Evolutionary conservation across 2,329 filamentous ascomycete species (phyloP), one percentile per base, ranked within the genome.

Genomic region (Pyrenochaeta sp.): DNA sequence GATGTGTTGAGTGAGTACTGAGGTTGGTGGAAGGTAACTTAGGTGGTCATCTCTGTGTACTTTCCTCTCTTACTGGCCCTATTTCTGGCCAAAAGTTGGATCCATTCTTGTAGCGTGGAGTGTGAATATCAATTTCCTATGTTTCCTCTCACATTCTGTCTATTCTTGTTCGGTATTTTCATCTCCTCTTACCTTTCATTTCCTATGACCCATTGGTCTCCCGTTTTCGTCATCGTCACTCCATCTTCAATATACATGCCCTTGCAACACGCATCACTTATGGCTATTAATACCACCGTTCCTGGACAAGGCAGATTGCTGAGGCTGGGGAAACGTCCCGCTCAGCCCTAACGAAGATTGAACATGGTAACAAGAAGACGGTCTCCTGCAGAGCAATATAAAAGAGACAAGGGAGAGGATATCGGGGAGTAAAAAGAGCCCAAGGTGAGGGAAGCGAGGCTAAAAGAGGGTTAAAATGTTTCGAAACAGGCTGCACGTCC

Each of bases 391-490:
- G 36, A 56, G 51, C 61, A 68, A 68, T 67, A 68, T 67, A 62
- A 51, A 56, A 40, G 50, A n/a, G 52, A 53, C 55, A 40, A 50
- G 61, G 60, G 42, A 56, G 54, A 47, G 45, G 50, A 40, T 32
- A 39, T 45, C 37, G 40, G 37, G 19, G 36, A n/a, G 34, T n/a
- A 37, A 49, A 37, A 54, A 53, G 40, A 50, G 13, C 43, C 45
- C 42, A 24, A 49, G 13, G 50, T 15, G 25, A 32, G 37, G 58
- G 37, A 64, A 52, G 58, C 64, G 59, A 70, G 50, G 60, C 64
- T 62, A 56, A 62, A 70, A 62, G 53, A 46, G 61, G 69, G 53
- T 56, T 66, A 71, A 67, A 65, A 59, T 45, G 68, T 69, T 72
- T 72, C 65, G 59, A 71, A 68, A 67, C 61, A 49, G 60, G 58